Evolutionary conservation across 106 monocot genomes (phyloP), one percentile per base, ranked within the genome.

Genomic region (Dendrobium chrysotoxum): DNA sequence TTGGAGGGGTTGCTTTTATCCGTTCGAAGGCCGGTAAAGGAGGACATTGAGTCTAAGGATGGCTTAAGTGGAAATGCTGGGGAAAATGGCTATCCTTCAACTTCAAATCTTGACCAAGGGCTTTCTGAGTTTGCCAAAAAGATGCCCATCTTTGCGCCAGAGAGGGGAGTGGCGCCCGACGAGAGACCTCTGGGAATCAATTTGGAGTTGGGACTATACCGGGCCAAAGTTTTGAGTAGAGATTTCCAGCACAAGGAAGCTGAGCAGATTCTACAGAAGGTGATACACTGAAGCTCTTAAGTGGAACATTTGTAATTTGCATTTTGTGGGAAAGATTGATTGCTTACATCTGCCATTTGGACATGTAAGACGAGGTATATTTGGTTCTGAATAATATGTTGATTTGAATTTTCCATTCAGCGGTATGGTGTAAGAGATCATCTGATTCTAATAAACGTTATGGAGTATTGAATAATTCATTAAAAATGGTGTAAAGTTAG

Each of bases 81-180:
- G 40, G 77, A 42, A 28, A 77, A 10, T 2, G 54, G 77, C 28
- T 25, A 53, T 12, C 35, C 46, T 40, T 79, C 80, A 70, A 42
- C 78, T 31, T 87, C 82, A 28, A 87, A 77, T 80, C 86, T 99
- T 35, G 91, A 99, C 1, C 23, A 30, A 75, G 86, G 81, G 1
- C 79, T 95, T 7, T 85, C 85, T 17, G 87, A 87, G 81, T 81
- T 99, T 50, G 98, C 95, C 25, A 92, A 93, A 91, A 99, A 86
- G 86, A 86, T 99, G 79, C 88, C 91, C n/a, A 85, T 95, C 17
- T 99, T 99, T 81, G 95, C 92, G 82, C 95, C 98, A n/a, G 87
- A 87, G 76, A 84, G 91, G 46, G 86, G 84, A 31, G 80, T 28
- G 9, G 84, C 76, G 4, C 81, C 89, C 1, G 86, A 81, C 65